Percentiles rank a stretch among this genome's conserved stretches.
phyloP scores from a whole-genome alignment of 208 protist species.

The Vickermania ingenoplastis region DNA sequence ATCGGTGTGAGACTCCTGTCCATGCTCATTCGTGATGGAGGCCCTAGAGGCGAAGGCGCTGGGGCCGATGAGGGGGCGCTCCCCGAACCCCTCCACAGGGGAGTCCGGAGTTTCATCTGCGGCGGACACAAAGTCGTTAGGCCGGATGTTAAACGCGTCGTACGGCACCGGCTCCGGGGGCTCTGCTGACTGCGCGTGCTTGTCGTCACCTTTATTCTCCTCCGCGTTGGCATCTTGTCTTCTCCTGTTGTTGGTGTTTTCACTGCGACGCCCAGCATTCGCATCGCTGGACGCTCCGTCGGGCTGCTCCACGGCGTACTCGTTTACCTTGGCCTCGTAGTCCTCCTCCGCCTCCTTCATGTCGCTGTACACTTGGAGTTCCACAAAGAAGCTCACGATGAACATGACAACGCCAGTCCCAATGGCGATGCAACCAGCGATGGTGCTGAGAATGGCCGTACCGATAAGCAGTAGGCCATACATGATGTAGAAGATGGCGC shows the following conservation, averaged over 20 bases:
- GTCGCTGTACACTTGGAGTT: constrained; percentile 52
- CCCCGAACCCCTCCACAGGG: not conserved
- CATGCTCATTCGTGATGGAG: not conserved
- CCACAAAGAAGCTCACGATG: constrained; percentile 28
- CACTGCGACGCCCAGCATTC: too few relatives aligned
- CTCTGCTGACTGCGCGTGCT: constrained; percentile 11
- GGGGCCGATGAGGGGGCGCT: not conserved
- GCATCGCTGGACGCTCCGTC: too few relatives aligned
- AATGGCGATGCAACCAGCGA: constrained; percentile 30
- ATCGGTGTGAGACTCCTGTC: not conserved
- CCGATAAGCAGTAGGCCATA: constrained; percentile 58
- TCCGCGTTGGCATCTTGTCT: too few relatives aligned
- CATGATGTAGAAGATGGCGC: constrained; percentile 68
- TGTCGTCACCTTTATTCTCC: constrained; percentile 21
- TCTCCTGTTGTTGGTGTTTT: too few relatives aligned
- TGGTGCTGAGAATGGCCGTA: constrained; percentile 15
- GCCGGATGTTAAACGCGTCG: not conserved
- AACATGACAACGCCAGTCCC: constrained; percentile 51
- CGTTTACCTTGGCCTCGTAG: constrained; percentile 18
- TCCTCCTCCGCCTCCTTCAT: constrained; percentile 17
- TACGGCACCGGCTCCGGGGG: not conserved
- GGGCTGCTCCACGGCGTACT: constrained; percentile 10
- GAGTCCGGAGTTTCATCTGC: not conserved
- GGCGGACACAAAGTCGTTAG: not conserved
- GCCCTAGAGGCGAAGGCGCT: not conserved